A percentile compares a stretch with the other conserved stretches of the same genome.
Evolutionary conservation across 176 grass and related monocot genomes (phyloP).

Genomic region (Rhynchospora tenuis): DNA sequence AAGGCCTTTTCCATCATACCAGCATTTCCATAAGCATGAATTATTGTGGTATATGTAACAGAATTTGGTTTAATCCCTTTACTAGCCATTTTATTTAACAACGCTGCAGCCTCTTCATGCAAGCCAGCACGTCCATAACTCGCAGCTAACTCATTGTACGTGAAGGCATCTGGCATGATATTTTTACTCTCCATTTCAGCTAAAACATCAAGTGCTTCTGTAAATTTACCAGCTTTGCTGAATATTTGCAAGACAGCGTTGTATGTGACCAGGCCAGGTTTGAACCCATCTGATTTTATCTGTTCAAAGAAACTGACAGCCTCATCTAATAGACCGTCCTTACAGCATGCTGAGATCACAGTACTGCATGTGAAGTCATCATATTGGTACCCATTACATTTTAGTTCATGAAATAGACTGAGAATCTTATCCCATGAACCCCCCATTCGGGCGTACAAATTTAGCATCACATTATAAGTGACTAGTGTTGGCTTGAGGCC

Average conservation of each 20-base stretch:
- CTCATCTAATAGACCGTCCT: slow-evolving; percentile 51
- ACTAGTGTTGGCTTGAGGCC: slow-evolving; percentile 61
- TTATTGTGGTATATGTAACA: slow-evolving; percentile 67
- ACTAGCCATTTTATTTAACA: slow-evolving; percentile 50
- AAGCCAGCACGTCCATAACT: slow-evolving; percentile 70
- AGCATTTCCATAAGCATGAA: slow-evolving; percentile 54
- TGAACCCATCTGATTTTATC: slow-evolving; percentile 50
- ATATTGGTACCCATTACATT: slow-evolving; percentile 23
- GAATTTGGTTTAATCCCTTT: slow-evolving; percentile 70
- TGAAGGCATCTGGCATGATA: slow-evolving; percentile 53
- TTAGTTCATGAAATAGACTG: slow-evolving; percentile 57
- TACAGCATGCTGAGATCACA: slow-evolving; percentile 59
- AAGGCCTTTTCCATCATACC: slow-evolving; percentile 61
- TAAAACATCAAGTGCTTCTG: slow-evolving; percentile 47
- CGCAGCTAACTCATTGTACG: slow-evolving; percentile 65
- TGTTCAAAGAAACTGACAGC: slow-evolving; percentile 54
- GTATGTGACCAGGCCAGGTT: slow-evolving; percentile 58
- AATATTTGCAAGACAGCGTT: slow-evolving; percentile 84
- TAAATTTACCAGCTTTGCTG: slow-evolving; percentile 60
- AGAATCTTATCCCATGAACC: slow-evolving; percentile 65
- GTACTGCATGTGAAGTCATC: slow-evolving; percentile 91
- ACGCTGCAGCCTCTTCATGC: slow-evolving; percentile 49
- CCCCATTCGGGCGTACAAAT: slow-evolving; percentile 74
- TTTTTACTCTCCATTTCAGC: slow-evolving; percentile 65
- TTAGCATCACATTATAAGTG: slow-evolving; percentile 93